Evolutionary conservation across 73 alveolate genomes (phyloP).

Genomic region (Tetrahymena malaccensis): DNA sequence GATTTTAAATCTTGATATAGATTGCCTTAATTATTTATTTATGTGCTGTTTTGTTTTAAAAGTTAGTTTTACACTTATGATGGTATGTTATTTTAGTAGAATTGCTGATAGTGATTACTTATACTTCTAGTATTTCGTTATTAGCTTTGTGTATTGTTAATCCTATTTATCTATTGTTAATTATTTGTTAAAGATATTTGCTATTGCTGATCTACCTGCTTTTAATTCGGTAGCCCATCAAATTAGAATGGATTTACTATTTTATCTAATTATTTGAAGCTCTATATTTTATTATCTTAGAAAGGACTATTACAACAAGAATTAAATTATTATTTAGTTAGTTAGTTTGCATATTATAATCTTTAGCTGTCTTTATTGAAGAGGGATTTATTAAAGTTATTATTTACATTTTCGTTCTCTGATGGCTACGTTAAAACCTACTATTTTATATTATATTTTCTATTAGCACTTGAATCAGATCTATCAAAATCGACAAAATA

Average conservation of each 20-base stretch:
- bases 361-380: not conserved
- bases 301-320: not conserved
- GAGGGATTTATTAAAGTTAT: not conserved
- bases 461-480: not conserved
- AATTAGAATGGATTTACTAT: not conserved
- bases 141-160: not conserved
- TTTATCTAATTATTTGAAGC: not conserved
- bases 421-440: not conserved
- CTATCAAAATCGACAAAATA: not conserved
- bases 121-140: not conserved
- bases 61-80: not conserved
- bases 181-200: not conserved
- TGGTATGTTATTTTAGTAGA: not conserved
- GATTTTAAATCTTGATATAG: not conserved
- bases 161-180: not conserved
- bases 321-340: not conserved
- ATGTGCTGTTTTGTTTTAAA: not conserved
- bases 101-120: not conserved
- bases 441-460: not conserved
- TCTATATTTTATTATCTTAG: not conserved
- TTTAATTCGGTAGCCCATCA: not conserved
- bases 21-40: not conserved
- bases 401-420: not conserved
- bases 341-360: not conserved
- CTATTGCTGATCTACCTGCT: not conserved